Conservation (phyloP, 2,329 filamentous ascomycete species). For the Phaeosphaeriaceae sp. region DNA sequence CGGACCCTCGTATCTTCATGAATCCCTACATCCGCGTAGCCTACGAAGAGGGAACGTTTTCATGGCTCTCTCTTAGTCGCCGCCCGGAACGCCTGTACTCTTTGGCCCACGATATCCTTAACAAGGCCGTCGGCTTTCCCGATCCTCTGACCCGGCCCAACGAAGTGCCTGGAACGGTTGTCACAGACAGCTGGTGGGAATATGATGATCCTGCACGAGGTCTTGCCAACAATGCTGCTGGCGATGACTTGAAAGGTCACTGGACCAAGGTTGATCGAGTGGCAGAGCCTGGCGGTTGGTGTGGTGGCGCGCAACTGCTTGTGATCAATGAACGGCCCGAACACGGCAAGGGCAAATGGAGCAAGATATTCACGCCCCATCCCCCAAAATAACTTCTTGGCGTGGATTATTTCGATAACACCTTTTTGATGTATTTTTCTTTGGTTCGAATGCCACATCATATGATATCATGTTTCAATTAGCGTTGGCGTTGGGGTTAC, state of each 20-base stretch:
- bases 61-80: slow-evolving; percentile 65
- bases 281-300: slow-evolving; percentile 62
- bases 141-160: slow-evolving; percentile 65
- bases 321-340: slow-evolving; percentile 49
- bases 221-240: slow-evolving; percentile 32
- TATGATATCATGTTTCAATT: slow-evolving; percentile 17
- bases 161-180: slow-evolving; percentile 63
- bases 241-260: slow-evolving; percentile 33
- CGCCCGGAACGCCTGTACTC: slow-evolving; percentile 71
- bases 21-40: slow-evolving; percentile 78
- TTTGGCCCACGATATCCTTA: slow-evolving; percentile 64
- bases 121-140: slow-evolving; percentile 63
- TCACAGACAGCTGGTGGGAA: slow-evolving; percentile 61
- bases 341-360: slow-evolving; percentile 42
- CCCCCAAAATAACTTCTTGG: slow-evolving; percentile 19
- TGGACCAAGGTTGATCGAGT: slow-evolving; percentile 50
- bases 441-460: too few species aligned
- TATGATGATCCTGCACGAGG: slow-evolving; percentile 41
- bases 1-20: slow-evolving; percentile 69
- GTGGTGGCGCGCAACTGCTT: slow-evolving; percentile 62
- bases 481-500: slow-evolving; percentile 27
- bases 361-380: slow-evolving; percentile 35
- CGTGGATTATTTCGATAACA: slow-evolving; percentile 1
- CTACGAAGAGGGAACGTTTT: slow-evolving; percentile 64
- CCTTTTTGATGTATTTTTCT: slow-evolving; percentile 10